Evolutionary conservation across 495 filamentous ascomycete genomes (phyloP).

Genomic region (Lasiosphaeria miniovina): DNA sequence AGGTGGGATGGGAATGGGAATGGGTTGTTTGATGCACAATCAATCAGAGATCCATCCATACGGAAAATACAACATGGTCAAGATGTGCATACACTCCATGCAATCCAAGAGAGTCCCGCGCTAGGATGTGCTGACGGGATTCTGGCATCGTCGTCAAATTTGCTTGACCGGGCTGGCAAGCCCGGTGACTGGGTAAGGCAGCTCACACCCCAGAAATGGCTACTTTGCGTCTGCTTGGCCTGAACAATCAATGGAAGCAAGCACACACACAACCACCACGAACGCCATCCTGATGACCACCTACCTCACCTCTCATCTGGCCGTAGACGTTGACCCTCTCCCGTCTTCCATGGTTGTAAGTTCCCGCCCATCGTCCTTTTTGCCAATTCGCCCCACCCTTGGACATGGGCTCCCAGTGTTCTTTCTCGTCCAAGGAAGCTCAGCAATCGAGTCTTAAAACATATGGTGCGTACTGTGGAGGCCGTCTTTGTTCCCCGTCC

Average conservation of each 20-base stretch:
- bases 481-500: neutral
- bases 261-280: no score
- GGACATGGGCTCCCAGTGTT: no score
- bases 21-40: neutral
- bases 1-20: constrained; percentile 12
- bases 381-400: no score
- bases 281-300: no score
- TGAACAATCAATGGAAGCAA: no score
- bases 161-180: constrained; percentile 19
- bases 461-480: no score
- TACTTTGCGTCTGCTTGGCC: constrained; percentile 4
- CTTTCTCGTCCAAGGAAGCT: no score
- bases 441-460: no score
- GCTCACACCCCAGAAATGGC: constrained; percentile 24
- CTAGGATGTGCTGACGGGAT: constrained; percentile 19
- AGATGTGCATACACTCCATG: neutral
- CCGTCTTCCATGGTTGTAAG: no score
- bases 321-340: no score
- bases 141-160: constrained; percentile 21
- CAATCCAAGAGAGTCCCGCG: constrained; percentile 18
- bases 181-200: constrained; percentile 20
- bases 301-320: no score
- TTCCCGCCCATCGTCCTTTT: no score
- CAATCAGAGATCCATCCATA: neutral
- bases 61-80: neutral